A percentile compares a stretch with the other conserved stretches of the same genome.
These are phyloP conservation scores for Fusarium sp. DNA, from an alignment of 2,329 filamentous ascomycete species.

Conservation along the genomic window DNA sequence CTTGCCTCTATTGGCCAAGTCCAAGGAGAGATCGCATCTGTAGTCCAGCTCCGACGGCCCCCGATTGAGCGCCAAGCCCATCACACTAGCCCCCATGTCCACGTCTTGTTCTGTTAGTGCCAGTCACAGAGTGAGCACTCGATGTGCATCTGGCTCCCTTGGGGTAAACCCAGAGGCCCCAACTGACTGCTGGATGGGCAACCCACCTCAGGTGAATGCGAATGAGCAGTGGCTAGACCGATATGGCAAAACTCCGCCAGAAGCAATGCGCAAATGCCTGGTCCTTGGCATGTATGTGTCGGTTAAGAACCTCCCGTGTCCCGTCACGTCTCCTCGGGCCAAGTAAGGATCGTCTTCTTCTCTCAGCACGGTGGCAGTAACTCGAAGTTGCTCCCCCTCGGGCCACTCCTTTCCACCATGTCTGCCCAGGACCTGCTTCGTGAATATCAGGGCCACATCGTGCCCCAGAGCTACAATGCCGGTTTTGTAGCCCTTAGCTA, in stretches of 20 bases:
- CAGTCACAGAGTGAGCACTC: slow-evolving; percentile 15
- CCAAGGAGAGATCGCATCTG: slow-evolving; percentile 24
- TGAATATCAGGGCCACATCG: slow-evolving; percentile 58
- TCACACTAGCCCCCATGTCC: not conserved
- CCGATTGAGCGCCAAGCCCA: slow-evolving; percentile 24
- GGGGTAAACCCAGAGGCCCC: slow-evolving; percentile 14
- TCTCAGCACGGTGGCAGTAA: slow-evolving; percentile 20
- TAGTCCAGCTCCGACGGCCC: slow-evolving; percentile 7
- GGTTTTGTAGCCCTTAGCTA: slow-evolving; percentile 80
- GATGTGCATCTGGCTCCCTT: slow-evolving; percentile 29
- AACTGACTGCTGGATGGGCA: slow-evolving; percentile 22
- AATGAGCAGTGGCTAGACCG: slow-evolving; percentile 14
- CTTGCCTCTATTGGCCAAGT: slow-evolving; percentile 28
- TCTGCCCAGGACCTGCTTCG: slow-evolving; percentile 49
- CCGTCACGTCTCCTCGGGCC: slow-evolving; percentile 9
- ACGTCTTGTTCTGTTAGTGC: slow-evolving; percentile 26
- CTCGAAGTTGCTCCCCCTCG: slow-evolving; percentile 21
- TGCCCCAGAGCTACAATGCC: slow-evolving; percentile 63
- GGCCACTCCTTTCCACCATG: slow-evolving; percentile 28
- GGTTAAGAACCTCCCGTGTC: slow-evolving; percentile 37
- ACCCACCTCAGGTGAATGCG: slow-evolving; percentile 15
- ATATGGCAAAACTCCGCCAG: slow-evolving; percentile 31
- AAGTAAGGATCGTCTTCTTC: slow-evolving; percentile 11
- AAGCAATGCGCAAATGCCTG: slow-evolving; percentile 14
- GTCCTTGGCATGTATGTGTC: slow-evolving; percentile 13